These are phyloP conservation scores for Yarrowia bubula DNA, from an alignment of 805 yeast species.

Conservation along the genomic window DNA sequence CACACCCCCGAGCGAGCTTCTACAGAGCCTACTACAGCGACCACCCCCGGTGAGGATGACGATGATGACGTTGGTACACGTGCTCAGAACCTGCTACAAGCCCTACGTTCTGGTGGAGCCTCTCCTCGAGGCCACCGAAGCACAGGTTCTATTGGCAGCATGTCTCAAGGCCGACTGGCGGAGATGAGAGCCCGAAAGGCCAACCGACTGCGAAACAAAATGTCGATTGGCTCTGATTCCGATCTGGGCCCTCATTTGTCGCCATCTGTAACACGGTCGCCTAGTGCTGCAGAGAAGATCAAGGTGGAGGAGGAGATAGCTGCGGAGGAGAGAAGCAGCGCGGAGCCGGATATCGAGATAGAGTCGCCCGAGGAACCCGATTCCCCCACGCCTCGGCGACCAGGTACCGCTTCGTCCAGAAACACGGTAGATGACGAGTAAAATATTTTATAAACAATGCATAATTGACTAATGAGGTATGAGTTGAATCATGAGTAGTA, in stretches of 20 bases:
- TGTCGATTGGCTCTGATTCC: conserved; percentile 17
- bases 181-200: conserved; percentile 35
- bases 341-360: neutral
- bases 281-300: conserved; percentile 6
- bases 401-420: neutral
- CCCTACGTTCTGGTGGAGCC: conserved; percentile 47
- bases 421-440: neutral
- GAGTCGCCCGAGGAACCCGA: conserved; percentile 18
- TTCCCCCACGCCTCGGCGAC: conserved; percentile 19
- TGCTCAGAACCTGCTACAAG: conserved; percentile 63
- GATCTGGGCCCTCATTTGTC: neutral
- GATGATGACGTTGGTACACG: conserved; percentile 52
- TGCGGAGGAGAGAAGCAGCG: neutral
- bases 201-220: conserved; percentile 26
- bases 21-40: conserved; percentile 29
- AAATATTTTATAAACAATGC: conserved; percentile 17
- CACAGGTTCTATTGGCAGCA: conserved; percentile 1
- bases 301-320: conserved; percentile 14
- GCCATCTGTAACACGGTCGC: conserved; percentile 2
- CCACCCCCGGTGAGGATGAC: conserved; percentile 32
- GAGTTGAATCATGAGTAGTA: neutral
- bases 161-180: conserved; percentile 30
- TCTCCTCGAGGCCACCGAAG: conserved; percentile 23
- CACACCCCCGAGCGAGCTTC: conserved; percentile 27
- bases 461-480: conserved; percentile 5